phyloP scores from a whole-genome alignment of 1,139 yeast genomes.

The Candida smagusa region DNA sequence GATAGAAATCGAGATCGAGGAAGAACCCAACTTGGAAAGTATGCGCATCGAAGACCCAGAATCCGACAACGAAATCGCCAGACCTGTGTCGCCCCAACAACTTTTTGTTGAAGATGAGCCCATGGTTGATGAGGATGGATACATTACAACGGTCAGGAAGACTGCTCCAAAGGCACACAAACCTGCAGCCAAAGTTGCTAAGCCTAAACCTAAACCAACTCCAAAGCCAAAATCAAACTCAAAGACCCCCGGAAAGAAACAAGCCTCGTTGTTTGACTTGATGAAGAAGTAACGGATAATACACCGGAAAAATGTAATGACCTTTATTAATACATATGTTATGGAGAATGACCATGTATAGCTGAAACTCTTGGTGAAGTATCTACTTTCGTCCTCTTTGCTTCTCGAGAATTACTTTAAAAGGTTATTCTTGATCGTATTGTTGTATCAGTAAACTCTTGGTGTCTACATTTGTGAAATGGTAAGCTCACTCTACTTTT shows the following conservation, averaged over 20 bases:
- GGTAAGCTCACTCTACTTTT: no score
- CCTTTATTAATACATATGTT: no score
- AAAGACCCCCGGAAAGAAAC: conserved; percentile 23
- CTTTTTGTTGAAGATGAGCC: conserved; percentile 12
- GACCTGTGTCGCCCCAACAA: background rate
- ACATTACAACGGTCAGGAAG: conserved; percentile 30
- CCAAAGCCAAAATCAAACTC: conserved; percentile 11
- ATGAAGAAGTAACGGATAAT: conserved; percentile 21
- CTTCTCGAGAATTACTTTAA: no score
- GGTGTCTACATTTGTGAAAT: no score
- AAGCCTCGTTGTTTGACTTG: conserved; percentile 39
- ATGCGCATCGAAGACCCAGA: no score
- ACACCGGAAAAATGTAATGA: no score
- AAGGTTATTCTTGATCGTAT: no score
- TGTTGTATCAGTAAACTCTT: no score
- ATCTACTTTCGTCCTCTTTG: no score
- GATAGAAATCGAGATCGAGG: background rate
- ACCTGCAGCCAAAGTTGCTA: conserved; percentile 5
- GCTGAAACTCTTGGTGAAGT: no score
- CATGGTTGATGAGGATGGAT: conserved; percentile 41
- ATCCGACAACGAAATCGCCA: background rate
- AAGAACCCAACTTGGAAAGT: background rate
- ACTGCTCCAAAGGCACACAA: conserved; percentile 12
- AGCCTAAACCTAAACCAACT: conserved; percentile 1
- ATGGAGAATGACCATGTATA: no score